phyloP scores from a whole-genome alignment of 2,329 filamentous ascomycete genomes.

The Nigrospora osmanthi region DNA sequence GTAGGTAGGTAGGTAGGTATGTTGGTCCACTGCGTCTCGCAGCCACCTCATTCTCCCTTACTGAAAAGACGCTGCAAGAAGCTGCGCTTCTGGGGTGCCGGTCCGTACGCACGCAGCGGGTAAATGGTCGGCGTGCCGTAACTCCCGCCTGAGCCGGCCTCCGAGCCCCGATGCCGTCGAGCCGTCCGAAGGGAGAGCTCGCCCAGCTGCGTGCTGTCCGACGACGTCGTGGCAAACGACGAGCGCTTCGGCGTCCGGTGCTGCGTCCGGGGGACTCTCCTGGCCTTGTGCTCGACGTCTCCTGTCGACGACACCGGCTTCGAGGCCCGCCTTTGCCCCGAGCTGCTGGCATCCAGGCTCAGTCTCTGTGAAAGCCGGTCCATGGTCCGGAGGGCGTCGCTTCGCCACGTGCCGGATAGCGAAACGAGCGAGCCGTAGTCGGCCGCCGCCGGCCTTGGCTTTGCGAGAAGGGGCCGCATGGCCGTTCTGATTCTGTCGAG shows the following conservation, averaged over 20 bases:
- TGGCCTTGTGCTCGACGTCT: too few species aligned
- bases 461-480: constrained; percentile 29
- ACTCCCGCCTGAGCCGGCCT: neutral
- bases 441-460: constrained; percentile 22
- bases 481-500: constrained; percentile 33
- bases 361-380: constrained; percentile 33
- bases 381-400: constrained; percentile 41
- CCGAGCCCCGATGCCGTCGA: neutral
- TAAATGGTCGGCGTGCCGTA: constrained; percentile 1
- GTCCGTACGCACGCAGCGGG: constrained; percentile 3
- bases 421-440: constrained; percentile 39
- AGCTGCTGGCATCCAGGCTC: constrained; percentile 4
- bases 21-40: too few species aligned
- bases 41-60: neutral
- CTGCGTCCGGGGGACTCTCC: too few species aligned
- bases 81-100: constrained; percentile 1
- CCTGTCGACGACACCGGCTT: neutral
- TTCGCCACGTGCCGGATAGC: constrained; percentile 37
- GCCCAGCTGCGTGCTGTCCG: constrained; percentile 37
- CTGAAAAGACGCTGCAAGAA: constrained; percentile 2
- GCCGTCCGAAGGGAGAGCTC: constrained; percentile 21
- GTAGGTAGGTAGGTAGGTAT: too few species aligned
- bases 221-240: constrained; percentile 27
- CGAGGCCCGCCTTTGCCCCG: neutral
- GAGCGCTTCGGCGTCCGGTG: constrained; percentile 9